Conservation (phyloP, 495 filamentous ascomycete genomes). For the Neurospora sp. region DNA sequence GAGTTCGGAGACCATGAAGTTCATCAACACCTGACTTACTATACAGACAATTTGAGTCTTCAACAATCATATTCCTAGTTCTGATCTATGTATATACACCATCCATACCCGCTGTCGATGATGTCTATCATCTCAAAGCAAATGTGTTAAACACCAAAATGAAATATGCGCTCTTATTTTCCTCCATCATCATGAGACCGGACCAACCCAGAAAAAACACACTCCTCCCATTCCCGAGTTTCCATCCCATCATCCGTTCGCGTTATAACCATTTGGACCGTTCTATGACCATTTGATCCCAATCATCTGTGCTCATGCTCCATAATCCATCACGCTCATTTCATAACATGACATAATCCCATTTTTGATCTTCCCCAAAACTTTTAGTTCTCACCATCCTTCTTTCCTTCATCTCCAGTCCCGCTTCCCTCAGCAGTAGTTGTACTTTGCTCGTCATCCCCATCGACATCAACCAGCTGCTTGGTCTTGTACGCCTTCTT, state of each 20-base stretch:
- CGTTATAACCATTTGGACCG: not conserved
- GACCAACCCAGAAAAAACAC: not conserved
- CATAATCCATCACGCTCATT: not conserved
- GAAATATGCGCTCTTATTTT: not conserved
- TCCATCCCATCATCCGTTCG: not conserved
- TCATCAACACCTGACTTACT: not conserved
- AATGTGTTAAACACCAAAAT: not conserved
- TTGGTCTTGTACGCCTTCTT: constrained; percentile 50
- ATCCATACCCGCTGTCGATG: not conserved
- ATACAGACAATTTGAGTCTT: not conserved
- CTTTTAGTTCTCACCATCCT: not conserved
- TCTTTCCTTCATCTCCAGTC: not conserved
- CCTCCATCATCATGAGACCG: not conserved
- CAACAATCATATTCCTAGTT: not conserved
- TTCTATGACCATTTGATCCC: too few species aligned
- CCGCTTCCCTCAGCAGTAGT: not conserved
- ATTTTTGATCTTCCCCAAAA: not conserved
- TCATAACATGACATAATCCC: not conserved
- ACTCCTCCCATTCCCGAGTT: not conserved
- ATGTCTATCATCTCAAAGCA: not conserved
- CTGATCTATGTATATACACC: not conserved
- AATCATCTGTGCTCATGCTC: too few species aligned
- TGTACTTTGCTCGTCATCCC: constrained; percentile 12
- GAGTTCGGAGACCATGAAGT: not conserved
- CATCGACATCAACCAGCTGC: constrained; percentile 30